Conservation (phyloP, 306 rosid genomes). For the Inga leiocalycina region DNA sequence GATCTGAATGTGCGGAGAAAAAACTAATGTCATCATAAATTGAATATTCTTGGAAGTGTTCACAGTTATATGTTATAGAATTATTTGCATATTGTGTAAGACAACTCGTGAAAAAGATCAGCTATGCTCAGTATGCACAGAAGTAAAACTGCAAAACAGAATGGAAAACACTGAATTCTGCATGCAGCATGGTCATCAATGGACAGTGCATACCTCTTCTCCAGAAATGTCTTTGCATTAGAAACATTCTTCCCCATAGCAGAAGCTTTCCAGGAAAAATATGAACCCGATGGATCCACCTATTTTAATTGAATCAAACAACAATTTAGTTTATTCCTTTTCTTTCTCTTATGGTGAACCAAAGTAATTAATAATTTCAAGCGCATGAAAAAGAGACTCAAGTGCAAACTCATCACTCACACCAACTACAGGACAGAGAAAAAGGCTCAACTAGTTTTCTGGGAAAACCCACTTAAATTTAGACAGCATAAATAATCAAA, state of each 20-base stretch:
- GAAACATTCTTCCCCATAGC: constrained; percentile 99
- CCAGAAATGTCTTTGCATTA: constrained; percentile 96
- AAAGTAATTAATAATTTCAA: constrained; percentile 11
- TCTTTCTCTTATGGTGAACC: background rate
- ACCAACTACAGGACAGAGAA: background rate
- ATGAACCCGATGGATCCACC: constrained; percentile 98
- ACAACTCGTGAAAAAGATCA: background rate
- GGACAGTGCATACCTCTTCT: constrained; percentile 72
- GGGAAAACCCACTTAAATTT: background rate
- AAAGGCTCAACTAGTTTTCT: background rate
- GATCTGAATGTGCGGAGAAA: background rate
- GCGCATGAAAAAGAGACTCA: background rate
- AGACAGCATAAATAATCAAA: background rate
- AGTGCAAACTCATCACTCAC: background rate
- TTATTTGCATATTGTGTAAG: background rate
- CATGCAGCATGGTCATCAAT: background rate
- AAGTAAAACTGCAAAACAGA: background rate
- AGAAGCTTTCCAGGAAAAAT: constrained; percentile 97
- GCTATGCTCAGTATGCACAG: background rate
- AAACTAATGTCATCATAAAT: background rate
- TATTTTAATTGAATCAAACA: constrained; percentile 37
- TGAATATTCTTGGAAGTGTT: background rate
- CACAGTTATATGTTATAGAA: background rate
- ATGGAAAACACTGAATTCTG: background rate
- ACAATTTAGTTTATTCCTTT: constrained; percentile 10